These are phyloP conservation scores for Xylaria sp. DNA, from an alignment of 2,329 filamentous ascomycete genomes.

Conservation along the genomic window DNA sequence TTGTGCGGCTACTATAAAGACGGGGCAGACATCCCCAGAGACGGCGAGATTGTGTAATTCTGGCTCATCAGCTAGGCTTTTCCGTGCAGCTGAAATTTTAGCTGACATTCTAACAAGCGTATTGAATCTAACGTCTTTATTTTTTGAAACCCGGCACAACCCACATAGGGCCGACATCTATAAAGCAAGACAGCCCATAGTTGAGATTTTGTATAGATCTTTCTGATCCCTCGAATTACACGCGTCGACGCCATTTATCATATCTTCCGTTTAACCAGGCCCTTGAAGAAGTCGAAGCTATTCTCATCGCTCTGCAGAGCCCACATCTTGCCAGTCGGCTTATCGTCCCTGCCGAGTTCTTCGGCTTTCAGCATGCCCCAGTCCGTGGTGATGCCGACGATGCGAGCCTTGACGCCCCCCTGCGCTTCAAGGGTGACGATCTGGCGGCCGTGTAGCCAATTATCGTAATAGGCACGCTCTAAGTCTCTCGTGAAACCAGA, in stretches of 20 bases:
- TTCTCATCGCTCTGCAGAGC: conserved; percentile 95
- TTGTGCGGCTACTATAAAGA: no score
- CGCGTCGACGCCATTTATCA: conserved; percentile 12
- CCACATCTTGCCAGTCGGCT: conserved; percentile 80
- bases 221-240: no score
- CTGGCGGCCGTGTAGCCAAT: conserved; percentile 87
- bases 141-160: not conserved
- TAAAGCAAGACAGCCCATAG: no score
- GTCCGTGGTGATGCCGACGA: conserved; percentile 89
- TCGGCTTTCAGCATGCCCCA: conserved; percentile 89
- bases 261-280: conserved; percentile 82
- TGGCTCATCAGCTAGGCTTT: no score
- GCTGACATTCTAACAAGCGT: not conserved
- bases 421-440: conserved; percentile 80
- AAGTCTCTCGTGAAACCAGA: conserved; percentile 79
- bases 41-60: no score
- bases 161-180: no score
- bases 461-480: conserved; percentile 79
- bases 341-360: conserved; percentile 78
- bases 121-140: not conserved
- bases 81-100: no score
- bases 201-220: no score
- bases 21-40: no score
- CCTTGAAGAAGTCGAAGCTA: conserved; percentile 97
- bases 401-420: conserved; percentile 76